Base-by-base conservation (phyloP, 2,329 filamentous ascomycete species). In the Hypoxylon sp. region DNA sequence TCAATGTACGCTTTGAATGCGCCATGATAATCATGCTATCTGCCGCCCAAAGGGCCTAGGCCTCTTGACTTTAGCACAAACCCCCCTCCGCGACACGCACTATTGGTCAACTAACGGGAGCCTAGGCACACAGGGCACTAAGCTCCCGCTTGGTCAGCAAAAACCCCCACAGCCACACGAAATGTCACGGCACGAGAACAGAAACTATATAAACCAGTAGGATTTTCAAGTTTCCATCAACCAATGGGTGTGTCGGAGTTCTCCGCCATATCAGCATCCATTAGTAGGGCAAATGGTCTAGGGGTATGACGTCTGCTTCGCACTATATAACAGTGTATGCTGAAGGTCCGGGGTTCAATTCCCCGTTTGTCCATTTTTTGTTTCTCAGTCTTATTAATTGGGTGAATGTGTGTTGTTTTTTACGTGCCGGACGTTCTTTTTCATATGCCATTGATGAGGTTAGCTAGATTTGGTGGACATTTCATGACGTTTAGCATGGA, bases 311-410 rank as follows among this genome's bases (percentile, higher is more conserved):
- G 64, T 67, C 64, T 67, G 64, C 64, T 67, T 67, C 64, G 64
- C 64, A 67, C 64, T 63, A 13, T 11, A 1, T 22, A 11, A 59
- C 8, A 64, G 60, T 68, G 62, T 68, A 60, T 68, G 60, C 60
- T 68, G 65, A 68, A 68, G 65, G 65, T 64, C 65, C 65, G 55
- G 65, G 65, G 65, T 68, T 68, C 65, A 68, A 68, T 64, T 68
- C 65, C 65, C 65, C 46, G 65, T 37, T 33, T 27, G 65, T 68
- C 65, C 64, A 67, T 7, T 30, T 37, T 61, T 56, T 56, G 51
- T 6, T 33, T 8, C 25, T 22, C 14, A 20, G n/a, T 6, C 31
- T 10, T 8, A 10, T 33, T 33, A 33, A 2, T 8, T 33, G 11
- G 31, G 31, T 4, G 17, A n/a, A 33, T 4, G 2, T 46, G 6